These are phyloP conservation scores for Lentithecium fluviatile DNA, from an alignment of 495 filamentous ascomycete genomes.

Conservation along the genomic window DNA sequence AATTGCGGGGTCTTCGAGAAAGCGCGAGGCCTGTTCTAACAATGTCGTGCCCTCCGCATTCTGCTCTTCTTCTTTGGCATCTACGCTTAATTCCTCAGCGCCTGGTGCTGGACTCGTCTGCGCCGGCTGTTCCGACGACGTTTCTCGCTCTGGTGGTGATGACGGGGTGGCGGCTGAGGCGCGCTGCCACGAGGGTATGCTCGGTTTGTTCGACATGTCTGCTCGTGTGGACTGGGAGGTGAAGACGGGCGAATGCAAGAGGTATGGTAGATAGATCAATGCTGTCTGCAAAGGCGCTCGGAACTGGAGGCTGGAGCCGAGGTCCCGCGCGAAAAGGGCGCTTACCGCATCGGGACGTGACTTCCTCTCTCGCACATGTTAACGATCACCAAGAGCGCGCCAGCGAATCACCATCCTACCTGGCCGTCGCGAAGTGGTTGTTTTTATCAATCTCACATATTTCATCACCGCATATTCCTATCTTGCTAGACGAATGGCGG, in stretches of 20 bases:
- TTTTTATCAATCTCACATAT: conserved; percentile 7
- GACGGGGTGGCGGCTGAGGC: conserved; percentile 14
- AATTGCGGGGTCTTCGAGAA: conserved; percentile 79
- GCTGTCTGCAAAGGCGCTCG: neutral
- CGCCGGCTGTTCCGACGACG: conserved; percentile 3
- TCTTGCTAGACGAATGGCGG: conserved; percentile 18
- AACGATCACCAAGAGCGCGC: conserved; percentile 5
- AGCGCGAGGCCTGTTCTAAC: conserved; percentile 66
- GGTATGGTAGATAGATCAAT: neutral
- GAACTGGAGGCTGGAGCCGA: conserved; percentile 15
- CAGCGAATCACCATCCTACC: conserved; percentile 24
- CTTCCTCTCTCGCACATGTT: neutral
- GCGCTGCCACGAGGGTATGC: conserved; percentile 33
- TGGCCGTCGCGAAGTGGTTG: neutral
- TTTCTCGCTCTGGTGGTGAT: conserved; percentile 5
- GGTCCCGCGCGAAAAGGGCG: neutral
- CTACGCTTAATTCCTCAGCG: conserved; percentile 8
- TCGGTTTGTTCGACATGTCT: conserved; percentile 46
- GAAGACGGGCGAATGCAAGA: neutral
- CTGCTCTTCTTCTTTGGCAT: conserved; percentile 6
- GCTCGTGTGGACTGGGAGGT: neutral
- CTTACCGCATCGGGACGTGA: conserved; percentile 10
- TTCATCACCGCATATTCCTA: conserved; percentile 12
- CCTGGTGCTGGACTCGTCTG: neutral
- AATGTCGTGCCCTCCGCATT: conserved; percentile 46